Evolutionary conservation across 2,329 filamentous ascomycete species (phyloP).

Genomic region (Blumeria hordei): DNA sequence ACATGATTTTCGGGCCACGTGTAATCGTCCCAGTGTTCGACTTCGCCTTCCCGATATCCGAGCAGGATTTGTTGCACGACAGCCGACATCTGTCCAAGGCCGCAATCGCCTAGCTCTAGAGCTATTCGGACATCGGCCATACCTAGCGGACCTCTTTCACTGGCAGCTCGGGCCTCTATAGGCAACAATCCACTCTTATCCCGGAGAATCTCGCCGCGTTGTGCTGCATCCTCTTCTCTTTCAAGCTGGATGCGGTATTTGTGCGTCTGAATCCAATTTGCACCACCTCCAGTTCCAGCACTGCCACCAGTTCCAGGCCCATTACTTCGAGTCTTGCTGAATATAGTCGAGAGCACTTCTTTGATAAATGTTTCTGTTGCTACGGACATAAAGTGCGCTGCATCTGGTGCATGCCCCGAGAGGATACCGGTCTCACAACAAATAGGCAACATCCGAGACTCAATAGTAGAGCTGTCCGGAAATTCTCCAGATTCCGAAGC

Average conservation of each 20-base stretch:
- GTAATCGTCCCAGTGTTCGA: constrained; percentile 41
- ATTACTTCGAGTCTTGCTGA: constrained; percentile 39
- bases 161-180: constrained; percentile 53
- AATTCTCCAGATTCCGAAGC: constrained; percentile 46
- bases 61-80: constrained; percentile 46
- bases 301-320: constrained; percentile 36
- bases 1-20: constrained; percentile 17
- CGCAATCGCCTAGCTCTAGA: constrained; percentile 49
- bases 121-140: constrained; percentile 60
- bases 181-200: constrained; percentile 60
- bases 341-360: constrained; percentile 36
- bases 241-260: constrained; percentile 53
- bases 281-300: constrained; percentile 38
- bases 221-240: constrained; percentile 48
- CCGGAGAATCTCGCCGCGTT: constrained; percentile 48
- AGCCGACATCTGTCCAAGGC: constrained; percentile 55
- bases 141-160: constrained; percentile 44
- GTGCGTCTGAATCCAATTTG: constrained; percentile 53
- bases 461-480: constrained; percentile 37
- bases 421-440: constrained; percentile 41
- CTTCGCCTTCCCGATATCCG: constrained; percentile 50
- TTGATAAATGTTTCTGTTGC: constrained; percentile 45
- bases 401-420: constrained; percentile 32
- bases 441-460: constrained; percentile 40
- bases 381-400: constrained; percentile 37